Evolutionary conservation across 2,329 filamentous ascomycete species (phyloP), one percentile per base, ranked within the genome.

Genomic region (Clarireedia paspali): DNA sequence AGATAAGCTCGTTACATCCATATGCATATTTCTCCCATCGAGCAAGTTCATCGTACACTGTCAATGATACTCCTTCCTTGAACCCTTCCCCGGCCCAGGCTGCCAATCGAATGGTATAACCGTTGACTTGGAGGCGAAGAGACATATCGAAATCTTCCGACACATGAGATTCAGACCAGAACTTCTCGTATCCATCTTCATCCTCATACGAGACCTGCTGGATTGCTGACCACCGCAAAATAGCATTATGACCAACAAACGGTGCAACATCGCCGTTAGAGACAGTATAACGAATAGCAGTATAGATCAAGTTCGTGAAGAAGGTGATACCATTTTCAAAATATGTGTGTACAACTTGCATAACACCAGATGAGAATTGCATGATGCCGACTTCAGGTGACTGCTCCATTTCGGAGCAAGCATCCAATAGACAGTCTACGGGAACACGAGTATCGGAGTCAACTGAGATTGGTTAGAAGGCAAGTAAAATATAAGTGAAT

Each of bases 21-120:
- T 90, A 91, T 3, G 88, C 89, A 68, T 91, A 91, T 72, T 92
- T 92, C 68, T 92, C 88, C 88, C 89, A 92, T 56, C 88, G 85
- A 2, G 87, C 85, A 58, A 92, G 77, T 70, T 92, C 89, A 70
- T 92, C 88, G 67, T 92, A 91, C 9, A 92, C 87, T 0, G 88
- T 92, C 56, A 92, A 75, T 1, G 88, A 91, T 53, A 92, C 88
- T 61, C 89, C 88, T 69, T 92, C 88, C 68, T 90, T 86, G 76
- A 90, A 91, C 49, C 84, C 87, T n/a, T 86, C 82, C 39, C 84
- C 84, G 6, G 84, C 83, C 78, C 87, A 91, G 20, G 84, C 82
- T 7, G 83, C 86, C 24, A 90, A 76, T 30, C 87, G 84, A 63
- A 89, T 85, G 60, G 85, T 83, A 70, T 89, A 90, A 27, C 86